Percentiles rank a stretch among this genome's conserved stretches.
phyloP scores from a whole-genome alignment of 2,329 filamentous ascomycete species.

The Endocalyx cinctus region DNA sequence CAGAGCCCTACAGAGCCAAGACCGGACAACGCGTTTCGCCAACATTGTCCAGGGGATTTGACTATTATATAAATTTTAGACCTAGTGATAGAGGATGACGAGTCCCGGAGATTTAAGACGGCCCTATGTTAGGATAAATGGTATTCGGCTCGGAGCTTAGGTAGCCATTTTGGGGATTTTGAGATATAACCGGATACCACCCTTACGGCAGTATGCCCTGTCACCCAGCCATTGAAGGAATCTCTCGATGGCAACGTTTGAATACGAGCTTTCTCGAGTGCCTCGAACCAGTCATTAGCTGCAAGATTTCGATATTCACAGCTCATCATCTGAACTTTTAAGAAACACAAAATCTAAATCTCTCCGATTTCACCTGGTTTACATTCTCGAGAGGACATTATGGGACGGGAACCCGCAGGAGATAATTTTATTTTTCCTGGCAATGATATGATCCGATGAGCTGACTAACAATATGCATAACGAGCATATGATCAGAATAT shows the following conservation, averaged over 20 bases:
- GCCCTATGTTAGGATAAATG: constrained; percentile 11
- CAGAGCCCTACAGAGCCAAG: neutral
- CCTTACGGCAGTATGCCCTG: constrained; percentile 16
- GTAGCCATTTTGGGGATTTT: constrained; percentile 13
- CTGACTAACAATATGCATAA: neutral
- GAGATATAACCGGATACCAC: constrained; percentile 29
- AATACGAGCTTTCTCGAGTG: too few relatives aligned
- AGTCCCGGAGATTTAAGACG: neutral
- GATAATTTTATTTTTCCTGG: too few relatives aligned
- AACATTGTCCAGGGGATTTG: too few relatives aligned
- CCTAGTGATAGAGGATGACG: constrained; percentile 4
- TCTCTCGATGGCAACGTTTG: constrained; percentile 3
- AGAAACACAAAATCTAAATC: neutral
- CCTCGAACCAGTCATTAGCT: constrained; percentile 7
- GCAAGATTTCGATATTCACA: constrained; percentile 11
- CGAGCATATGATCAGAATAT: neutral
- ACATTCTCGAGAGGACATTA: neutral
- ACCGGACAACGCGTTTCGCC: too few relatives aligned
- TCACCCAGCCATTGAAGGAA: constrained; percentile 11
- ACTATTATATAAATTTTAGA: constrained; percentile 9
- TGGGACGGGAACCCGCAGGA: neutral
- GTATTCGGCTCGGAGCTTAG: constrained; percentile 17
- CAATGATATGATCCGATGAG: too few relatives aligned
- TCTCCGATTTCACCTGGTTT: neutral
- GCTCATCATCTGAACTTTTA: constrained; percentile 1